A percentile compares a stretch with the other conserved stretches of the same genome.
phyloP scores from a whole-genome alignment of 805 yeast genomes.

The Candida railenensis region DNA sequence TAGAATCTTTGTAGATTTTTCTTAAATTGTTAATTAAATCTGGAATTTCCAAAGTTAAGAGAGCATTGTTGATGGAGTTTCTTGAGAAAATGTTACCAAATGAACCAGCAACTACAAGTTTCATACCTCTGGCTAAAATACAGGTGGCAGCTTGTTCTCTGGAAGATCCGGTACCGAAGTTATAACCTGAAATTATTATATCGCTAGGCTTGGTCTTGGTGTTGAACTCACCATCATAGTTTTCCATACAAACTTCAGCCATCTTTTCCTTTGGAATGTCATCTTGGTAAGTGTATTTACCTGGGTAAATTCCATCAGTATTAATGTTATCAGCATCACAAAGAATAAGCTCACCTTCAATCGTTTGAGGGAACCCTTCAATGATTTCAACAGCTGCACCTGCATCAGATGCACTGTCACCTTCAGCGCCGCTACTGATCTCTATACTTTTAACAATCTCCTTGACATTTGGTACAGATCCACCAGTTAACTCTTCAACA shows the following conservation, averaged over 20 bases:
- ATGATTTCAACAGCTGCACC: constrained; percentile 64
- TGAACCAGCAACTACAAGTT: constrained; percentile 92
- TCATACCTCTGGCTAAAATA: constrained; percentile 89
- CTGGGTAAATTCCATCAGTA: constrained; percentile 99
- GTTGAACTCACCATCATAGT: constrained; percentile 89
- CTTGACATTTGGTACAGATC: constrained; percentile 37
- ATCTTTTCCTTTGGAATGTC: constrained; percentile 91
- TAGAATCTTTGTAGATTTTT: constrained; percentile 53
- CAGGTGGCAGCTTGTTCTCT: constrained; percentile 99
- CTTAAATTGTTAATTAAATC: constrained; percentile 76
- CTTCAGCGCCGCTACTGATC: constrained; percentile 29
- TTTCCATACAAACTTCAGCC: constrained; percentile 99
- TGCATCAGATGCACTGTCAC: constrained; percentile 15
- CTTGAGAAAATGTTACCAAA: constrained; percentile 96
- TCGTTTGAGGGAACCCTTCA: constrained; percentile 86
- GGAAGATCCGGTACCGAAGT: constrained; percentile 97
- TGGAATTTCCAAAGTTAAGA: constrained; percentile 91
- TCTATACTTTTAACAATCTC: constrained; percentile 47
- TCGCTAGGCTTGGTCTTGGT: constrained; percentile 81
- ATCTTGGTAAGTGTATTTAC: constrained; percentile 98
- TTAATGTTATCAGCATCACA: constrained; percentile 97
- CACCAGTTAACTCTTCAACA: constrained; percentile 80
- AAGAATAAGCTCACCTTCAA: constrained; percentile 87
- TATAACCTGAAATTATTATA: constrained; percentile 87
- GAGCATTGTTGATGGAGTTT: constrained; percentile 94